Evolutionary conservation across 2,329 filamentous ascomycete species (phyloP).

Genomic region (Ophiostoma himal-ulmi): DNA sequence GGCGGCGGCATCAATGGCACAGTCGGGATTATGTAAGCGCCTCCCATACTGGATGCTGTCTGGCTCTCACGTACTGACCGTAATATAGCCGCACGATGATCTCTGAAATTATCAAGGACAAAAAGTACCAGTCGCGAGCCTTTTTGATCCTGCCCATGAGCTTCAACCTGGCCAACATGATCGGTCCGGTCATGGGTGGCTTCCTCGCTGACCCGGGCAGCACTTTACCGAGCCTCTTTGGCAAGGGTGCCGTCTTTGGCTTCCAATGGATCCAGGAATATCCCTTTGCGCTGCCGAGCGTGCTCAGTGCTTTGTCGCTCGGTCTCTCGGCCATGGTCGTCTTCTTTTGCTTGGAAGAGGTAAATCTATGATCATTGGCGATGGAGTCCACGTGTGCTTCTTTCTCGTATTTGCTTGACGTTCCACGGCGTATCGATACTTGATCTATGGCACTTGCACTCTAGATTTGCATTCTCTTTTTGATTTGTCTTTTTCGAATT

Average conservation of each 20-base stretch:
- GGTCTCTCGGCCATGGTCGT: slow-evolving; percentile 49
- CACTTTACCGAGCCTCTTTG: slow-evolving; percentile 59
- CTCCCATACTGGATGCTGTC: background rate
- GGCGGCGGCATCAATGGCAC: slow-evolving; percentile 54
- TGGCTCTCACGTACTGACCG: background rate
- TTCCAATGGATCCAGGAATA: slow-evolving; percentile 60
- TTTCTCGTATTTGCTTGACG: background rate
- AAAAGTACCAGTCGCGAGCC: slow-evolving; percentile 37
- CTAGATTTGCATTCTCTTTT: background rate
- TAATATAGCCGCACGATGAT: slow-evolving; percentile 38
- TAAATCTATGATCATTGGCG: slow-evolving; percentile 30
- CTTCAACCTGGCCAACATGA: slow-evolving; percentile 61
- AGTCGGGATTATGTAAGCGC: slow-evolving; percentile 39
- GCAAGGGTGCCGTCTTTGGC: slow-evolving; percentile 51
- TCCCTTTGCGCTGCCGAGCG: slow-evolving; percentile 64
- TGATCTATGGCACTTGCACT: background rate
- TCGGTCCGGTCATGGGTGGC: slow-evolving; percentile 53
- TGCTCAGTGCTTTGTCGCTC: slow-evolving; percentile 50
- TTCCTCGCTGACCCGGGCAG: slow-evolving; percentile 60
- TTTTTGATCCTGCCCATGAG: slow-evolving; percentile 56
- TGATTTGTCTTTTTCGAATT: background rate
- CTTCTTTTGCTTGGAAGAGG: slow-evolving; percentile 62
- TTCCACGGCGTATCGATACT: background rate
- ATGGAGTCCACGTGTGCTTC: background rate
- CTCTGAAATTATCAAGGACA: slow-evolving; percentile 44